Evolutionary conservation across 2,329 filamentous ascomycete genomes (phyloP), one percentile per base, ranked within the genome.

Genomic region (Ceratocystis variospora): DNA sequence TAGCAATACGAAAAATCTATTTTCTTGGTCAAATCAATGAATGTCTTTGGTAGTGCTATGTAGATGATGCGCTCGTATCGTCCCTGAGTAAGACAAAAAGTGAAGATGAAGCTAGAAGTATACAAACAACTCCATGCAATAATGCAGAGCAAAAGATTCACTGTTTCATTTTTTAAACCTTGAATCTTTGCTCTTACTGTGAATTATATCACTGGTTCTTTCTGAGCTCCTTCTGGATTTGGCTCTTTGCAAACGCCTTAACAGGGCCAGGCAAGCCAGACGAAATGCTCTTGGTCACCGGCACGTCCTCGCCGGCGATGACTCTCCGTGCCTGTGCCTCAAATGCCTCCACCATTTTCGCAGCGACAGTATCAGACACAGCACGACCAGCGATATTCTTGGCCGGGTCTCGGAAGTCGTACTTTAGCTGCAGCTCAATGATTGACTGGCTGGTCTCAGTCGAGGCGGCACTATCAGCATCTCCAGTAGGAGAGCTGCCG

Each of bases 281-380:
- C 19, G 62, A 46, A 12, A 50, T 17, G 28, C 53, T n/a, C 53
- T 59, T 59, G 53, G 15, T n/a, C 28, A 59, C 22, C 31, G 57
- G 53, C 31, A 50, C 67, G 33, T 68, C 55, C 65, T 69, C 46
- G 28, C 76, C 67, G 8, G 8, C 77, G 71, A 83, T 74, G 61
- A 90, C 73, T 71, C 82, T 78, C 73, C 79, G 79, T 5, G 94
- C 91, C 72, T 89, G 81, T 75, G 84, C 83, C 78, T 96, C 92
- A 78, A 99, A 99, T 0, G 94, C 93, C 74, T 89, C 86, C 70
- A 97, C 88, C 91, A 99, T 96, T 70, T 88, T 80, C 3, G 85
- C 86, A 1, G 90, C 93, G 69, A 96, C 85, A 76, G 89, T 90
- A 41, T 90, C 87, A 70, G 90, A 90, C 28, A 94, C 86, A 44